A percentile compares a stretch with the other conserved stretches of the same genome.
phyloP scores from a whole-genome alignment of 352 stramenopile genomes.

The Phytophthora cajani region DNA sequence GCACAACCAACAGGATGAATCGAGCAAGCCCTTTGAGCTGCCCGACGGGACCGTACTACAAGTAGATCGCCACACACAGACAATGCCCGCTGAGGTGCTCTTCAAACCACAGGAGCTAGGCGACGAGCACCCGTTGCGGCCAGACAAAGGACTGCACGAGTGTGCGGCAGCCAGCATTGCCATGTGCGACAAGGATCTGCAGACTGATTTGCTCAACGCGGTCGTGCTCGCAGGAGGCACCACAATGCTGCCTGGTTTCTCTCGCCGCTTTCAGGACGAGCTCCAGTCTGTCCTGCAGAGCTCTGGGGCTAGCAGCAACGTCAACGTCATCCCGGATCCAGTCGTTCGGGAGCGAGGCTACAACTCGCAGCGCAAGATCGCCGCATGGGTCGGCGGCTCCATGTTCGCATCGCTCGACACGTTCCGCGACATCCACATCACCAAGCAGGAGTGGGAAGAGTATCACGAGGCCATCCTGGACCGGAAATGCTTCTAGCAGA shows the following conservation, averaged over 20 bases:
- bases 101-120: conserved; percentile 90
- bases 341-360: conserved; percentile 83
- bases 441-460: conserved; percentile 91
- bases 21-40: conserved; percentile 78
- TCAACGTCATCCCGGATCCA: conserved; percentile 84
- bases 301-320: conserved; percentile 12
- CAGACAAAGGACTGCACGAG: conserved; percentile 86
- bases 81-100: conserved; percentile 75
- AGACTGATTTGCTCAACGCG: conserved; percentile 73
- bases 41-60: conserved; percentile 88
- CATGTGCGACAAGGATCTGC: conserved; percentile 88
- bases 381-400: conserved; percentile 90
- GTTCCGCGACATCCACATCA: conserved; percentile 90
- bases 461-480: conserved; percentile 87
- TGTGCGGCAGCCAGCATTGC: conserved; percentile 78
- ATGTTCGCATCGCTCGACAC: conserved; percentile 90
- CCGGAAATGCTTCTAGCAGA: conserved; percentile 76
- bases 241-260: conserved; percentile 85
- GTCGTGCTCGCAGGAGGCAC: conserved; percentile 87
- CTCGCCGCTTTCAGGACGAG: conserved; percentile 83
- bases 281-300: conserved; percentile 44
- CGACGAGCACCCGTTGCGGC: conserved; percentile 90
- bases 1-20: conserved; percentile 28
- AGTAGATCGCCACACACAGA: conserved; percentile 80
- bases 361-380: conserved; percentile 85